Evolutionary conservation across 805 yeast species (phyloP).

Genomic region (Helenozyma baotianmanensis): DNA sequence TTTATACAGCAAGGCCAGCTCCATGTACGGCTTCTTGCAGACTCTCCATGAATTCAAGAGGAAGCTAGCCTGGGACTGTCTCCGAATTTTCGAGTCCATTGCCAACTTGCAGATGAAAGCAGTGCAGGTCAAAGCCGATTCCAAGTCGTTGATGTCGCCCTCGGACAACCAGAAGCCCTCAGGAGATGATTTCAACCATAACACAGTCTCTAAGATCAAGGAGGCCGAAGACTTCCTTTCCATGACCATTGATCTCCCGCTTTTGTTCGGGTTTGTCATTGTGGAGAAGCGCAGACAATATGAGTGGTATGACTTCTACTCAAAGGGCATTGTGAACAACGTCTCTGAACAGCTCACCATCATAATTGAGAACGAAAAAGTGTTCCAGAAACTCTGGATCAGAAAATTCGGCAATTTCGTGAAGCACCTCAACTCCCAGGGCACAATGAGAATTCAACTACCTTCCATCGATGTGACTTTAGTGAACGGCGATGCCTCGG

Average conservation of each 20-base stretch:
- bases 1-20: too few species aligned
- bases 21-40: conserved; percentile 29
- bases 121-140: conserved; percentile 28
- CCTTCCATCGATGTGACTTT: conserved; percentile 21
- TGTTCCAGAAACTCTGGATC: conserved; percentile 57
- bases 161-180: conserved; percentile 5
- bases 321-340: conserved; percentile 36
- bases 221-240: conserved; percentile 34
- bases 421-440: conserved; percentile 15
- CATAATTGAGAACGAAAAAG: conserved; percentile 52
- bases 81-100: conserved; percentile 25
- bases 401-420: conserved; percentile 51
- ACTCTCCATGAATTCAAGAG: conserved; percentile 30
- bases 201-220: conserved; percentile 17
- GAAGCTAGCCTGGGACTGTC: conserved; percentile 18
- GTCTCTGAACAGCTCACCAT: conserved; percentile 56
- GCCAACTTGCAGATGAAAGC: conserved; percentile 36
- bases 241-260: conserved; percentile 60
- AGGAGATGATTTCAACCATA: neutral
- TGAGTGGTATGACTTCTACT: conserved; percentile 48
- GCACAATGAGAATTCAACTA: conserved; percentile 10
- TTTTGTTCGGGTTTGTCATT: conserved; percentile 64
- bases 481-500: conserved; percentile 4
- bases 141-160: conserved; percentile 22
- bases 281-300: conserved; percentile 57